phyloP scores from a whole-genome alignment of 2,329 filamentous ascomycete genomes.

The Cladosporium sp. region DNA sequence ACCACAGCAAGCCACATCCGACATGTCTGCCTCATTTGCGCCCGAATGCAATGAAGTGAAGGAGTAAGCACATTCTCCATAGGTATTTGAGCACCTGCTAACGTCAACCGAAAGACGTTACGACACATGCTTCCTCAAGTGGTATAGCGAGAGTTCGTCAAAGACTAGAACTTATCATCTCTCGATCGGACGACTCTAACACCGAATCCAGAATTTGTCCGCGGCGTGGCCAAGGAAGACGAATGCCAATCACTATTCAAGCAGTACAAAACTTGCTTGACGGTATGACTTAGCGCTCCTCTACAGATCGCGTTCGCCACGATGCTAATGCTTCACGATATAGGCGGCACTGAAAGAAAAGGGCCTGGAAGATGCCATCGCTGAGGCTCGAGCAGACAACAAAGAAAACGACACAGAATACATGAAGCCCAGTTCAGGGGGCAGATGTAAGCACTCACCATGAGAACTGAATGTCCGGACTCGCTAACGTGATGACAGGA shows the following conservation, averaged over 20 bases:
- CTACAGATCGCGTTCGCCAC: background rate
- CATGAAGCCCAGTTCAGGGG: conserved; percentile 45
- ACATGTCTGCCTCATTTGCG: conserved; percentile 90
- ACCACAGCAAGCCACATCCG: background rate
- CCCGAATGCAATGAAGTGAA: conserved; percentile 94
- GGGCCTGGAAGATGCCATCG: conserved; percentile 88
- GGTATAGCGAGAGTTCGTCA: conserved; percentile 93
- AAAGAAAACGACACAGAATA: conserved; percentile 78
- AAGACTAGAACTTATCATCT: background rate
- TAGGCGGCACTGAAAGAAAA: conserved; percentile 81
- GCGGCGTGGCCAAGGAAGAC: conserved; percentile 75
- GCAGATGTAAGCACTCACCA: background rate
- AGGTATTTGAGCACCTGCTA: background rate
- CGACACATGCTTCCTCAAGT: conserved; percentile 96
- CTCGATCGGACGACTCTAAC: background rate
- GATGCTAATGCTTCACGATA: background rate
- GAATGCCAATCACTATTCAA: conserved; percentile 85
- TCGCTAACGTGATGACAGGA: background rate
- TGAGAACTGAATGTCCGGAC: background rate
- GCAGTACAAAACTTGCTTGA: conserved; percentile 81
- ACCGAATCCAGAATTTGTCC: conserved; percentile 65
- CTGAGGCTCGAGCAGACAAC: conserved; percentile 84
- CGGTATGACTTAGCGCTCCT: conserved; percentile 47
- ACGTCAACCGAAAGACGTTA: conserved; percentile 63
- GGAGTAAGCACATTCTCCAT: conserved; percentile 58